Percentiles rank a stretch among this genome's conserved stretches.
These are phyloP conservation scores for Infundibulicybe gibba DNA, from an alignment of 768 basidiomycete species.

Conservation along the genomic window DNA sequence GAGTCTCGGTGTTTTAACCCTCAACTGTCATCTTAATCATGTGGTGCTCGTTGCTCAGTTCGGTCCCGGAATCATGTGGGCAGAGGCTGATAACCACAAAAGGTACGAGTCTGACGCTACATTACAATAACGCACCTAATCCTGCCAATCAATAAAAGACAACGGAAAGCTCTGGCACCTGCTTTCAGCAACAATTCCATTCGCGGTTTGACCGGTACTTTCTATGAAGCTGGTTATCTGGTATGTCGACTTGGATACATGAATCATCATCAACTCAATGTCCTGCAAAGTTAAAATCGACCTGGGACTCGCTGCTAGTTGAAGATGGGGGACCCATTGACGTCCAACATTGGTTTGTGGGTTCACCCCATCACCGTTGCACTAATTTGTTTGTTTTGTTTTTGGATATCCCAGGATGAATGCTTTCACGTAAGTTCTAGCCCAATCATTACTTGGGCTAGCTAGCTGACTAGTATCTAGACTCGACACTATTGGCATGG, in stretches of 20 bases:
- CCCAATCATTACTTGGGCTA: background rate
- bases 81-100: constrained; percentile 39
- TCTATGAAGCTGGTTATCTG: background rate
- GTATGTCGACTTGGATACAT: background rate
- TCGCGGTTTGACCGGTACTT: background rate
- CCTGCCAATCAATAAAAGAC: background rate
- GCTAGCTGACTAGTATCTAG: background rate
- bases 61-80: constrained; percentile 33
- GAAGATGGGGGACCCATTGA: background rate
- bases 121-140: too few species aligned
- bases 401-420: constrained; percentile 1
- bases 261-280: background rate
- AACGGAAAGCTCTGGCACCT: background rate
- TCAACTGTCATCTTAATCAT: background rate
- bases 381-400: background rate
- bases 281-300: constrained; percentile 6
- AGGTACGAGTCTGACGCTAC: constrained; percentile 19
- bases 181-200: background rate
- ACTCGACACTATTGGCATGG: background rate
- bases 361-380: background rate
- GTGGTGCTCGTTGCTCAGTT: constrained; percentile 7
- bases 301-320: background rate
- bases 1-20: constrained; percentile 1
- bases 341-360: background rate
- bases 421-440: background rate